Conservation (phyloP, 306 rosid genomes). For the Fagus crenata region DNA sequence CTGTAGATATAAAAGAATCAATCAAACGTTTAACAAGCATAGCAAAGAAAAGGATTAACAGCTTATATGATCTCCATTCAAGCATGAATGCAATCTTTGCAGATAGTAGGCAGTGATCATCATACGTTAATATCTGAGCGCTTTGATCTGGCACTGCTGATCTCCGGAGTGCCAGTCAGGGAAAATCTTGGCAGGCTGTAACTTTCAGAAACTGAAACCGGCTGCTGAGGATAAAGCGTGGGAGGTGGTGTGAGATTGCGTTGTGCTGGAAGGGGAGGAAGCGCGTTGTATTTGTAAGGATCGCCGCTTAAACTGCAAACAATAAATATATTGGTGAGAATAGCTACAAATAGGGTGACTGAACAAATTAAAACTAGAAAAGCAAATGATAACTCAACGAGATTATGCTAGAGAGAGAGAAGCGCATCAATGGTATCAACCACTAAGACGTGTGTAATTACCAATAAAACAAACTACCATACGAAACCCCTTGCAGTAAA, state of each 20-base stretch:
- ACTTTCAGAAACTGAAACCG: constrained; percentile 74
- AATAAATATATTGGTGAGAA: constrained; percentile 21
- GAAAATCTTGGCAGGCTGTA: constrained; percentile 74
- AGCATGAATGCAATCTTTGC: constrained; percentile 14
- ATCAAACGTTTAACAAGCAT: constrained; percentile 13
- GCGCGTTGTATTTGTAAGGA: constrained; percentile 68
- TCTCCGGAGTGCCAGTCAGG: constrained; percentile 57
- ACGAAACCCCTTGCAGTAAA: background rate
- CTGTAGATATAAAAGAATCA: constrained; percentile 35
- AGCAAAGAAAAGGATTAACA: background rate
- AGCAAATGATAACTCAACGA: background rate
- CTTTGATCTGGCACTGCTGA: constrained; percentile 60
- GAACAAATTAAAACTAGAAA: constrained; percentile 2
- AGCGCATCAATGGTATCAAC: background rate
- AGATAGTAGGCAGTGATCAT: background rate
- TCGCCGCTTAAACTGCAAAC: constrained; percentile 53
- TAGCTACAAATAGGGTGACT: constrained; percentile 6
- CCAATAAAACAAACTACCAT: background rate
- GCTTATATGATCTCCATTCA: constrained; percentile 1
- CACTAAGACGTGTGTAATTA: background rate
- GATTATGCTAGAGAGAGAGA: background rate
- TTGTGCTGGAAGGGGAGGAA: constrained; percentile 97
- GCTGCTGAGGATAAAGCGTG: constrained; percentile 96
- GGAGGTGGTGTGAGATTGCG: constrained; percentile 94
- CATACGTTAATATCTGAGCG: constrained; percentile 89